Base-by-base conservation (phyloP, 768 basidiomycete genomes). In the Psilocybe subaeruginosa region DNA sequence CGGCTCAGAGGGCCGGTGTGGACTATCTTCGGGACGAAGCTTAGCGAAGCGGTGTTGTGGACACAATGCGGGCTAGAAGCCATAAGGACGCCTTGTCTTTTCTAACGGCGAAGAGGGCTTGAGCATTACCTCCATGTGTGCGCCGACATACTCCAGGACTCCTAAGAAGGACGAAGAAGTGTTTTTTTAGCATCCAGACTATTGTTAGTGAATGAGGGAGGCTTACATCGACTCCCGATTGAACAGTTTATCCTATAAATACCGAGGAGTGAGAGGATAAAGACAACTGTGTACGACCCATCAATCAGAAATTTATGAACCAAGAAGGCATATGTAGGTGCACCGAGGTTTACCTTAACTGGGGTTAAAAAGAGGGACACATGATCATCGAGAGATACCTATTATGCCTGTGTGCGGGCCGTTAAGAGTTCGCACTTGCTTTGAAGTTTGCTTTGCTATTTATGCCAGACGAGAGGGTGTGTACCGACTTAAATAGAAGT, bases 11-110 rank as follows among this genome's bases (percentile, higher is more conserved):
- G 66, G 66, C 52, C 66, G 63, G 51, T 30, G 46, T 58, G 66
- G 66, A 64, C 29, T 35, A 67, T 62, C 59, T 54, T 67, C 66
- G 66, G 66, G 56, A 55, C 63, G 60, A 64, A 49, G 54, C 47
- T 56, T 59, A 17, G 55, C 52, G 54, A 56, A 37, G n/a, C 51
- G 51, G 33, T 19, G 30, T 37, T 19, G 33, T 53, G 51, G 51
- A n/a, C 51, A 1, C 51, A 53, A 35, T 64, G 35, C 23, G 37
- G 48, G 29, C n/a, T 29, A 37, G 58, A 46, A 47, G 12, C 11
- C 54, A 39, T 8, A 50, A n/a, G 37, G 57, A 30, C 19, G 19
- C 53, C 49, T 29, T 23, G 46, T 48, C 23, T 30, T 51, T 31
- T 27, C 35, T 12, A 35, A 31, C 30, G 46, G 52, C 43, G 59